Base-by-base conservation (phyloP, 2,329 filamentous ascomycete genomes). In the Xylariaceae sp. region DNA sequence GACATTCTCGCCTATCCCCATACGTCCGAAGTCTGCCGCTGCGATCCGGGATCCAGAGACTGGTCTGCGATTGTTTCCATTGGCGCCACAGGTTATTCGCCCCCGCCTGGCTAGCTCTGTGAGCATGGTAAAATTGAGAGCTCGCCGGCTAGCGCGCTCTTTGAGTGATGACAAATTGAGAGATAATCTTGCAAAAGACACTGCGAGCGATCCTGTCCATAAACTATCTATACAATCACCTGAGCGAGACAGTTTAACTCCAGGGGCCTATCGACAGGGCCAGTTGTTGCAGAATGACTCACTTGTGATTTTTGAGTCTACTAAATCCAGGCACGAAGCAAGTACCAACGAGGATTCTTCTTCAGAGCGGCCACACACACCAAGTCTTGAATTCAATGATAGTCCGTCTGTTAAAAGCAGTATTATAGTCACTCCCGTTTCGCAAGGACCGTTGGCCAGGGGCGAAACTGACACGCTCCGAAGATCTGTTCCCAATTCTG, bases 371-470 rank as follows among this genome's bases (percentile, higher is more conserved):
- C 60, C 61, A 14, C 56, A 54, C 17, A 61, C 62, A 3, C 61
- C 62, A 3, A 62, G 61, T 21, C 42, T 64, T 5, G 49, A 58
- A n/a, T 59, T 43, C 20, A 54, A 56, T 2, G 50, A 45, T 20
- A 55, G 54, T 29, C 52, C 54, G 17, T 64, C 62, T 10, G 53
- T 58, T 32, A 49, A 52, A 6, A 63, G 60, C 41, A 63, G 57
- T 41, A 19, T 60, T n/a, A 20, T 64, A 29, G 47, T 58, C 14
- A 64, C 59, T 1, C 61, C 61, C n/a, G 61, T 54, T 45, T 38
- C 45, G 4, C 48, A 57, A 29, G 54, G 52, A 29, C 29, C 43
- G 16, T 20, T 48, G 6, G 16, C 48, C 6, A 52, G 40, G 22
- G 27, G 40, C 11, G 55, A 55, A 4, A 37, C 43, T 2, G 46